phyloP scores from a whole-genome alignment of 2,329 filamentous ascomycete genomes.

The Chrysoporthe cubensis region DNA sequence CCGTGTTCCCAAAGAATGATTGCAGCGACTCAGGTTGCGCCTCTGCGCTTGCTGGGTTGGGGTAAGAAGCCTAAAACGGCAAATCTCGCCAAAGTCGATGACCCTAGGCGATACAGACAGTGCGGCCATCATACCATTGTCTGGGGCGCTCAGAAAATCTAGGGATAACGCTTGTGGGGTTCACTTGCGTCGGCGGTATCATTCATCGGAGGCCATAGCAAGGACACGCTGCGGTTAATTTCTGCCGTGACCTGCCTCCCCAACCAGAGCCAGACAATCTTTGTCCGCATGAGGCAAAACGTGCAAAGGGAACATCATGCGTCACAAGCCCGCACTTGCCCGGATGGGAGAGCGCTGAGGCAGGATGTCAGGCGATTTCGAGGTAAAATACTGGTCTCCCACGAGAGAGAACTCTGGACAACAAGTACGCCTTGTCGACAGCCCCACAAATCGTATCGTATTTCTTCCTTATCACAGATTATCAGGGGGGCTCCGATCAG shows the following conservation, averaged over 20 bases:
- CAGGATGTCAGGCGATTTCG: background rate
- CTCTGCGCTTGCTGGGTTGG: background rate
- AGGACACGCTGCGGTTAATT: background rate
- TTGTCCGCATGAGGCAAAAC: conserved; percentile 8
- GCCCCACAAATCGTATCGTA: conserved; percentile 13
- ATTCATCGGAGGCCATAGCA: conserved; percentile 10
- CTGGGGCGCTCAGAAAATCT: conserved; percentile 12
- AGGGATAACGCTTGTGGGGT: conserved; percentile 18
- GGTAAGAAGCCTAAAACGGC: conserved; percentile 15
- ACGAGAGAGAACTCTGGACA: background rate
- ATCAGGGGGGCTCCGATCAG: conserved; percentile 22
- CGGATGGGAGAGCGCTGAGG: conserved; percentile 2
- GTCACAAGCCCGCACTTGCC: conserved; percentile 3
- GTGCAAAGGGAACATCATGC: background rate
- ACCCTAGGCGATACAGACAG: conserved; percentile 21
- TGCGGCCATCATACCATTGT: conserved; percentile 17
- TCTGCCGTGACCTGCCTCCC: conserved; percentile 6
- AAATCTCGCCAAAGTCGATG: conserved; percentile 28
- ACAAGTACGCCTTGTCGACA: background rate
- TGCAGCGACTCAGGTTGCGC: conserved; percentile 7
- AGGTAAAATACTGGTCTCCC: conserved; percentile 1
- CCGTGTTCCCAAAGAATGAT: conserved; percentile 16
- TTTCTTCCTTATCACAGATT: conserved; percentile 11
- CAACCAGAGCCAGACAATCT: background rate
- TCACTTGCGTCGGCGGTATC: conserved; percentile 16